phyloP scores from a whole-genome alignment of 2,329 filamentous ascomycete genomes.

The Chrysosporium queenslandicum region DNA sequence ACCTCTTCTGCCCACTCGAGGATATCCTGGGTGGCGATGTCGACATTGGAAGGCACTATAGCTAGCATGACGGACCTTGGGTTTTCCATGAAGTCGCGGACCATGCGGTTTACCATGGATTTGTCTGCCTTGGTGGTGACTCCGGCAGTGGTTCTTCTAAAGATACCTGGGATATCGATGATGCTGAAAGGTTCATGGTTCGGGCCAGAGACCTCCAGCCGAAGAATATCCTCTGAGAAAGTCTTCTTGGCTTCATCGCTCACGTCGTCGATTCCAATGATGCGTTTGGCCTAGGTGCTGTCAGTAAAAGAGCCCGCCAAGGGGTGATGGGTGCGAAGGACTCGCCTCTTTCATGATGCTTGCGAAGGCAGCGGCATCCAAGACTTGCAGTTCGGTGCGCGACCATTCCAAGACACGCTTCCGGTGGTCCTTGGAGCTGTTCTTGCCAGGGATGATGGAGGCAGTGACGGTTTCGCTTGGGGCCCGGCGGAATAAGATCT shows the following conservation, averaged over 20 bases:
- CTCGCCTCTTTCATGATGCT: conserved; percentile 23
- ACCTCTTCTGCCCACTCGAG: conserved; percentile 28
- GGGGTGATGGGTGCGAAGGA: not conserved
- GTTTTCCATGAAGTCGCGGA: conserved; percentile 45
- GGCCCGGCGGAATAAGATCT: conserved; percentile 37
- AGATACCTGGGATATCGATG: conserved; percentile 15
- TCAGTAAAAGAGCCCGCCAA: not conserved
- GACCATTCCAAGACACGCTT: conserved; percentile 18
- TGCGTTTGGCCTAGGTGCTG: conserved; percentile 20
- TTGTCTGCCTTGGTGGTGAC: conserved; percentile 16
- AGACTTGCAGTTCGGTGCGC: conserved; percentile 18
- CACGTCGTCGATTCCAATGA: conserved; percentile 20
- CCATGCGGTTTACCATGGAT: conserved; percentile 13
- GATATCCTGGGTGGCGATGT: conserved; percentile 50
- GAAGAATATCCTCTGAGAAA: conserved; percentile 17
- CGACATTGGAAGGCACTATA: conserved; percentile 42
- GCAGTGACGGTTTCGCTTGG: conserved; percentile 19
- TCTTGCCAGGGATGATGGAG: conserved; percentile 31
- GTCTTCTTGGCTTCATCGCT: conserved; percentile 13
- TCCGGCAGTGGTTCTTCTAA: not conserved
- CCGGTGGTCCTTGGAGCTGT: conserved; percentile 17
- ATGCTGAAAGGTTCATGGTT: conserved; percentile 11
- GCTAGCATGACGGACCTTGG: conserved; percentile 50
- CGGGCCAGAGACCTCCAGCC: conserved; percentile 9
- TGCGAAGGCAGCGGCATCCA: conserved; percentile 20